Conservation (phyloP, 1,284 basidiomycete genomes). For the Pascua guehoae region DNA sequence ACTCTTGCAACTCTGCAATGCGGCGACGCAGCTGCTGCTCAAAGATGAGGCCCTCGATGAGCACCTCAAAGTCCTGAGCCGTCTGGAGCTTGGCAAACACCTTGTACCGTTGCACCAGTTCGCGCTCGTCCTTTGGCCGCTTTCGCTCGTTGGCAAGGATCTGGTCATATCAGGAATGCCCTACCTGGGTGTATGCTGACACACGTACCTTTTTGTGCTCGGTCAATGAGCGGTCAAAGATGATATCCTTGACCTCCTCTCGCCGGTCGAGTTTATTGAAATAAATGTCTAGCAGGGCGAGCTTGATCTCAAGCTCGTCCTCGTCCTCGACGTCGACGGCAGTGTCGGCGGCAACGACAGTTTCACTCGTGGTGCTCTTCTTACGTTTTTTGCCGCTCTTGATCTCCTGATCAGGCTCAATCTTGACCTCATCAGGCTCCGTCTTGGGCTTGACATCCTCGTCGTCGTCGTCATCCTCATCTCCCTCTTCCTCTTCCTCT, state of each 20-base stretch:
- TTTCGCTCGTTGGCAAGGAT: constrained; percentile 89
- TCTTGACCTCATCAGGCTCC: constrained; percentile 19
- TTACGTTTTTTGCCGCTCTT: constrained; percentile 57
- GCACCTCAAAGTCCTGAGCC: constrained; percentile 83
- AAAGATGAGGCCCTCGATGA: constrained; percentile 87
- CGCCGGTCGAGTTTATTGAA: constrained; percentile 86
- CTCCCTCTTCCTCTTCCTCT: constrained; percentile 32
- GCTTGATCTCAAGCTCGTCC: constrained; percentile 24
- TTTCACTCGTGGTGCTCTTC: constrained; percentile 45
- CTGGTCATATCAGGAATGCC: constrained; percentile 49
- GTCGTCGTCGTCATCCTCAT: constrained; percentile 29
- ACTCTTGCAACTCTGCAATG: constrained; percentile 84
- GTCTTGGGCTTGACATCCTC: constrained; percentile 19
- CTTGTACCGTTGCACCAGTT: constrained; percentile 81
- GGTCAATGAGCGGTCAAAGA: constrained; percentile 86
- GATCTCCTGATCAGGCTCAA: constrained; percentile 25
- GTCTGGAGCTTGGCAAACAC: constrained; percentile 92
- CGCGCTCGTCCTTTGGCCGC: constrained; percentile 83
- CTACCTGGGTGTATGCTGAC: neutral
- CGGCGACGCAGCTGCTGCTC: constrained; percentile 75
- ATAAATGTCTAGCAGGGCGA: constrained; percentile 80
- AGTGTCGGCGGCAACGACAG: constrained; percentile 60
- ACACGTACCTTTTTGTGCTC: constrained; percentile 83
- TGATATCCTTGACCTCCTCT: constrained; percentile 78
- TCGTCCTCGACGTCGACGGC: constrained; percentile 61